Conservation (phyloP, 495 filamentous ascomycete genomes). For the Haplographium delicatum region DNA sequence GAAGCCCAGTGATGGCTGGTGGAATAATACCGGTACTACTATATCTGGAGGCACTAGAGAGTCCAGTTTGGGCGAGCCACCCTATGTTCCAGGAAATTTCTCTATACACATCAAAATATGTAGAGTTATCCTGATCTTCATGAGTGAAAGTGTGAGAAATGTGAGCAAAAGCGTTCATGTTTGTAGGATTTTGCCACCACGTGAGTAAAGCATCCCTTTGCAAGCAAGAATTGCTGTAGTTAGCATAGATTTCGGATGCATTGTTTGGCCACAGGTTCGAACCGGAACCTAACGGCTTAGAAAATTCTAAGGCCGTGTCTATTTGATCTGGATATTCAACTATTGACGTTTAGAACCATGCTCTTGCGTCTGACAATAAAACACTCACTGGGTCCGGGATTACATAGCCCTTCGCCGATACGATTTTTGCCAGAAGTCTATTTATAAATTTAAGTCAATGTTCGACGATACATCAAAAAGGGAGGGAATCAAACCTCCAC, state of each 20-base stretch:
- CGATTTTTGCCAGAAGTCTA: constrained; percentile 10
- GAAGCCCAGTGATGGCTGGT: constrained; percentile 57
- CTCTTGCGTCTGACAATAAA: background rate
- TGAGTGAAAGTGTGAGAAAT: constrained; percentile 63
- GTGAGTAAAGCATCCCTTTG: constrained; percentile 41
- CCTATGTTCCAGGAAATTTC: constrained; percentile 57
- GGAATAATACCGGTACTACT: constrained; percentile 53
- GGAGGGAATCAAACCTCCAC: constrained; percentile 32
- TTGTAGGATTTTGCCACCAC: constrained; percentile 44
- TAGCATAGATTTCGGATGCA: constrained; percentile 36
- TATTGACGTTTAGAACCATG: background rate
- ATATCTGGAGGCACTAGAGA: constrained; percentile 36
- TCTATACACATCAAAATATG: constrained; percentile 48
- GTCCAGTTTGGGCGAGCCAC: constrained; percentile 48
- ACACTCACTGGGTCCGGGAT: background rate
- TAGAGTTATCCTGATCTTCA: constrained; percentile 53
- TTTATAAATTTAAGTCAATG: constrained; percentile 3
- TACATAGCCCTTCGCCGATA: constrained; percentile 21
- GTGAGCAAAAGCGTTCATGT: constrained; percentile 47
- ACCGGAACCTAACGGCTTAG: constrained; percentile 53
- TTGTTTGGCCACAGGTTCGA: constrained; percentile 47
- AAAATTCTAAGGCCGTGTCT: constrained; percentile 49
- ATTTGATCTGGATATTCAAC: constrained; percentile 31
- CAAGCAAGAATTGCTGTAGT: constrained; percentile 43
- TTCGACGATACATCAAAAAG: background rate